Evolutionary conservation across 2,329 filamentous ascomycete genomes (phyloP).

Genomic region (Cladorrhinum sp.): DNA sequence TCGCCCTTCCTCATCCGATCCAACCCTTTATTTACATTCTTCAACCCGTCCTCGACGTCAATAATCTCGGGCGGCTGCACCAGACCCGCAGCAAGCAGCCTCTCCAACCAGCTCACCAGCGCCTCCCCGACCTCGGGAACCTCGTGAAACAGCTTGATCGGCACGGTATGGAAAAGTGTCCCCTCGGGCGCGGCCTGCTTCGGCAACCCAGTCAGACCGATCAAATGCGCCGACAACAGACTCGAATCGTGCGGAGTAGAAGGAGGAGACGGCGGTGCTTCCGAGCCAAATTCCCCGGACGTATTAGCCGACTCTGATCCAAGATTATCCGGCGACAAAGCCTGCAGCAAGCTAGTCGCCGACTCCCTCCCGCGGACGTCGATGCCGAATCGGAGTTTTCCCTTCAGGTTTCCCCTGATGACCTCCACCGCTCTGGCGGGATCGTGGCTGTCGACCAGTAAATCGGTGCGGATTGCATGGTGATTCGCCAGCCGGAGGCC

Average conservation of each 20-base stretch:
- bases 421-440: slow-evolving; percentile 63
- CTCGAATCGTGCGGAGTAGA: slow-evolving; percentile 36
- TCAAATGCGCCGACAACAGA: slow-evolving; percentile 50
- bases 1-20: slow-evolving; percentile 64
- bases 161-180: slow-evolving; percentile 61
- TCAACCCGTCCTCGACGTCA: slow-evolving; percentile 59
- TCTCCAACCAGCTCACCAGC: slow-evolving; percentile 65
- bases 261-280: slow-evolving; percentile 35
- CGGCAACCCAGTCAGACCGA: slow-evolving; percentile 66
- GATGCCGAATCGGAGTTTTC: slow-evolving; percentile 61
- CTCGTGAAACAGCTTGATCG: slow-evolving; percentile 74
- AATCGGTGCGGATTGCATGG: slow-evolving; percentile 48
- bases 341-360: slow-evolving; percentile 54
- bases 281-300: too few species aligned
- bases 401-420: slow-evolving; percentile 55
- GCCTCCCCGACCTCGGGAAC: slow-evolving; percentile 60
- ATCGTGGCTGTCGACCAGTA: slow-evolving; percentile 67
- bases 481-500: slow-evolving; percentile 54
- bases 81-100: slow-evolving; percentile 51
- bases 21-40: slow-evolving; percentile 64
- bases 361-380: slow-evolving; percentile 67
- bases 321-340: slow-evolving; percentile 39
- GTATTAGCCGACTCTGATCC: background rate
- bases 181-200: slow-evolving; percentile 48
- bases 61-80: slow-evolving; percentile 64